Evolutionary conservation across 495 filamentous ascomycete species (phyloP), one percentile per base, ranked within the genome.

Genomic region (Podospora pseudocomata): DNA sequence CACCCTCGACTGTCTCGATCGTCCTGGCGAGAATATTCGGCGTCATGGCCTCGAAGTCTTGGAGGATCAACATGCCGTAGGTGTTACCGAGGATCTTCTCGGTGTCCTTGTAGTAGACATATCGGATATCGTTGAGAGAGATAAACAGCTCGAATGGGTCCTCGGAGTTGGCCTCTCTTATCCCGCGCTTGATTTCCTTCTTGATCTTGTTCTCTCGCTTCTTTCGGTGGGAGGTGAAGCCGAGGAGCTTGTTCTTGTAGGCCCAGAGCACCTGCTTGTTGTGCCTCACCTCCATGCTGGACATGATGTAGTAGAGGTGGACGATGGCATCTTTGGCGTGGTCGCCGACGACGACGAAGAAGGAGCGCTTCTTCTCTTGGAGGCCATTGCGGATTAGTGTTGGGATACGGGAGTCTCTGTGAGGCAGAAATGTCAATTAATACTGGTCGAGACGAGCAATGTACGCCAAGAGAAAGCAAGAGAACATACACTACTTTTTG

Each of bases 61-160:
- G 96, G 66, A 99, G 81, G 70, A 98, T 95, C 76, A 93, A 97
- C 91, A 98, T 98, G 70, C 96, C 95, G 76, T 94, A 99, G 34
- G 96, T 99, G 79, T 98, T 97, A 71, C 96, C 96, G 54, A 99
- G 80, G 75, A 99, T 98, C 83, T 97, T 97, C 68, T 99, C 96
- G n/a, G 96, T 98, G 80, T 99, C 96, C 80, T 99, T 99, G 84
- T 99, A 99, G 85, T 97, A 99, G 54, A 94, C 92, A 87, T 98
- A 99, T 71, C 96, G 92, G 73, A 99, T 97, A 76, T 97, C 93
- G 79, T 97, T 91, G 65, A 97, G 87, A 20, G 92, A 93, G 76
- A 99, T 90, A 81, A 99, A 99, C 69, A 98, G 85, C 82, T 99
- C 96, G 81, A 99, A 99, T 0, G 96, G 91, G 74, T 98, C 96